These are phyloP conservation scores for Kluyveromyces dobzhanskii DNA, from an alignment of 805 yeast species.

Conservation along the genomic window DNA sequence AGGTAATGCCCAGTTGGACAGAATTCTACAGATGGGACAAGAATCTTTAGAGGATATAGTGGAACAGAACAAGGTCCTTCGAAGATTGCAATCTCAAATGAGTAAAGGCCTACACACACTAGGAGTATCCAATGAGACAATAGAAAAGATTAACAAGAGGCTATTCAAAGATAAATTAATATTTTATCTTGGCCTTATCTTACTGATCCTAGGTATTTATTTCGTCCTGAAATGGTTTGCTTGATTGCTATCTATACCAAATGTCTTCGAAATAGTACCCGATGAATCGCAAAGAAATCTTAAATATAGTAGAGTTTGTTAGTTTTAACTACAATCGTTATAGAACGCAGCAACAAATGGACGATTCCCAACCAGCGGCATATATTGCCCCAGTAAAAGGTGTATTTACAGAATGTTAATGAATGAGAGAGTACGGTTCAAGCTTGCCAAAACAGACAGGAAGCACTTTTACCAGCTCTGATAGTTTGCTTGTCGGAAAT, in stretches of 20 bases:
- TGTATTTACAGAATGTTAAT: background rate
- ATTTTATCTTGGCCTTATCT: conserved; percentile 64
- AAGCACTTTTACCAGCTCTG: conserved; percentile 51
- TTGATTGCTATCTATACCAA: conserved; percentile 17
- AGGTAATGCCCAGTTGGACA: conserved; percentile 79
- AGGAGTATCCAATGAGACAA: conserved; percentile 82
- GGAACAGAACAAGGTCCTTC: conserved; percentile 70
- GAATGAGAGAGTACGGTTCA: conserved; percentile 5
- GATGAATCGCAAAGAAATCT: no score
- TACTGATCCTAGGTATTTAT: conserved; percentile 60
- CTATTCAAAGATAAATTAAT: conserved; percentile 82
- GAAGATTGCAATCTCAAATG: conserved; percentile 51
- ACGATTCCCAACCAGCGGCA: no score
- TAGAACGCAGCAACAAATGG: no score
- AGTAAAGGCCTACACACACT: conserved; percentile 65
- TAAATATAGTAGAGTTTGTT: no score
- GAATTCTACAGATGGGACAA: conserved; percentile 83
- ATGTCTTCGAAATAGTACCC: no score
- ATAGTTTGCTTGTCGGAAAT: conserved; percentile 47
- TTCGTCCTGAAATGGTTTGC: conserved; percentile 56
- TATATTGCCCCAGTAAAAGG: background rate
- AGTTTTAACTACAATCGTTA: no score
- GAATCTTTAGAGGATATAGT: conserved; percentile 77
- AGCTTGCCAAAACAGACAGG: conserved; percentile 53
- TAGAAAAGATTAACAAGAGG: conserved; percentile 67